Evolutionary conservation across 202 grass and related monocot genomes (phyloP), one percentile per base, ranked within the genome.

Genomic region (Digitaria exilis): DNA sequence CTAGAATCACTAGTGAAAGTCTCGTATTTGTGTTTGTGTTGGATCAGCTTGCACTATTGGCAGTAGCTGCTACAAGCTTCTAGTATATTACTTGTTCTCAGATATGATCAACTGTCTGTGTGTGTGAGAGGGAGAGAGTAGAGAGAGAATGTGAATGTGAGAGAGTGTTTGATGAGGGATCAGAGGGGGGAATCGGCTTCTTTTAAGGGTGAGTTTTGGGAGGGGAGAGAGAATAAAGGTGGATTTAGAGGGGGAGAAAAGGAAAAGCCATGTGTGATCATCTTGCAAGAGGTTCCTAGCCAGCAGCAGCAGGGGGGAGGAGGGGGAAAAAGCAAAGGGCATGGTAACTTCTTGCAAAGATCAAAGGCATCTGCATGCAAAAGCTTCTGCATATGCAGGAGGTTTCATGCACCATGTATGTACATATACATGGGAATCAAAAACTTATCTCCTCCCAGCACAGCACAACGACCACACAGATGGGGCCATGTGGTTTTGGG

Each of bases 281-380:
- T 86, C 70, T 87, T 75, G 52, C 71, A 58, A 86, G 69, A 44
- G 34, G 67, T 19, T 44, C 50, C 39, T 67, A 43, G 72, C 43
- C n/a, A 91, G 75, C 64, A 80, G 78, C 49, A 83, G n/a, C n/a
- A n/a, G n/a, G n/a, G n/a, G n/a, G 14, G 78, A 42, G 78, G 54
- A n/a, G 32, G 83, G 48, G 24, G 84, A 86, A 86, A 99, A 96
- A 94, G 93, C 67, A 80, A 92, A 96, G 91, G n/a, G 91, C 72
- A 92, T 94, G 91, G 93, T 99, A 99, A 99, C 91, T 99, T 99
- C 93, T 96, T 92, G 91, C 91, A 86, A 99, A 93, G 89, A 96
- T 92, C 93, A 99, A 99, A 99, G 96, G 87, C 81, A 90, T 81
- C 78, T 70, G 49, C 87, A 82, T 73, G 48, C 74, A 97, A 90